phyloP scores from a whole-genome alignment of 2,329 filamentous ascomycete species.

The Verticillium tricorpus region DNA sequence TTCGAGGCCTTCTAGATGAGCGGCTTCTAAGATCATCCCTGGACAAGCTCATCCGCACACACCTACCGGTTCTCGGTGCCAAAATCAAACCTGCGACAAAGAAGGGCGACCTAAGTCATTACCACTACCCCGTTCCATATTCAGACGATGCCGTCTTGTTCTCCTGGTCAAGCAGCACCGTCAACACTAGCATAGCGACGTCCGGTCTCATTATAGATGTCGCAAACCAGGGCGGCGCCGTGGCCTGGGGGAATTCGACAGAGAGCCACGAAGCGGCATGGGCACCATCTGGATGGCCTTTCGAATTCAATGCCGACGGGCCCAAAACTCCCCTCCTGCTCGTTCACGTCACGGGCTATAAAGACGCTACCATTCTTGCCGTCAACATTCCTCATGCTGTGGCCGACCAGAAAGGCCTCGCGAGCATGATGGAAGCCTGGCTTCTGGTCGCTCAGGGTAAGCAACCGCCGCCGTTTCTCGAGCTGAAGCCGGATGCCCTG shows the following conservation, averaged over 20 bases:
- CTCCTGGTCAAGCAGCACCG: too few species aligned
- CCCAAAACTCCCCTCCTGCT: conserved; percentile 15
- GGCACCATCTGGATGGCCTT: conserved; percentile 12
- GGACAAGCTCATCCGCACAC: conserved; percentile 11
- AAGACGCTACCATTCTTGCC: conserved; percentile 12
- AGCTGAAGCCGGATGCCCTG: conserved; percentile 4
- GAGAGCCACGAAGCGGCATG: not conserved
- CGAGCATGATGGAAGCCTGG: conserved; percentile 15
- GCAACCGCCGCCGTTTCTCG: conserved; percentile 11
- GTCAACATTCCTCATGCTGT: conserved; percentile 17
- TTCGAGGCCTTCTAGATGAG: conserved; percentile 8
- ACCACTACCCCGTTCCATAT: too few species aligned
- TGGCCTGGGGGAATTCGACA: not conserved
- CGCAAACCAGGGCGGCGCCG: not conserved
- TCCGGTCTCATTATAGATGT: not conserved
- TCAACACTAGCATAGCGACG: too few species aligned
- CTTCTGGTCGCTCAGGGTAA: conserved; percentile 10
- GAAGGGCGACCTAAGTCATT: conserved; percentile 7
- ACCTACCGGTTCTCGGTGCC: conserved; percentile 14
- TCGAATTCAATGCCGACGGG: conserved; percentile 6
- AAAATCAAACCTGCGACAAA: conserved; percentile 4
- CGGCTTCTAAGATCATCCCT: conserved; percentile 7
- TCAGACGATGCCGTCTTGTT: too few species aligned
- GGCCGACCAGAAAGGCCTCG: conserved; percentile 15
- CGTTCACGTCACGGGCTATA: conserved; percentile 15